These are phyloP conservation scores for Talaromyces ruber DNA, from an alignment of 495 filamentous ascomycete species.

Conservation along the genomic window DNA sequence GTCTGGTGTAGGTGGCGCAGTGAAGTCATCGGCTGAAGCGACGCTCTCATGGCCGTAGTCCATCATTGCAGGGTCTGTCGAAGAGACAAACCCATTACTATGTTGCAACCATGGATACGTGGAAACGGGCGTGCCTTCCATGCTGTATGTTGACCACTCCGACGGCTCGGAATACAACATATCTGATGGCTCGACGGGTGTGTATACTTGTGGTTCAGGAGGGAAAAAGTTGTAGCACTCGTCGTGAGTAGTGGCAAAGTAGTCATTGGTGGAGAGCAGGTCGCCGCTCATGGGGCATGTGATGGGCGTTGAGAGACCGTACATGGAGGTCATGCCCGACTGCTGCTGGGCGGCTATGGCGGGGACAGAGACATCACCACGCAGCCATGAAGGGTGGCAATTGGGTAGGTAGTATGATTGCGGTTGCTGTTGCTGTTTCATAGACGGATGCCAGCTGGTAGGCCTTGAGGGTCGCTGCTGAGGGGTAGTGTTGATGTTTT, in stretches of 20 bases:
- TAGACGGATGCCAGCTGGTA: constrained; percentile 62
- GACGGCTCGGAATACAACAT: background rate
- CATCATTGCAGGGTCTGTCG: constrained; percentile 8
- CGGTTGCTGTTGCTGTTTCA: constrained; percentile 7
- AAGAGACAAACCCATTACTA: background rate
- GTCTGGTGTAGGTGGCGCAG: constrained; percentile 54
- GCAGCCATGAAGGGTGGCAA: constrained; percentile 6
- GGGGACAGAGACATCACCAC: background rate
- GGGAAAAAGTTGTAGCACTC: background rate
- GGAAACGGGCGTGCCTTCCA: background rate
- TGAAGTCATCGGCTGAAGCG: constrained; percentile 28
- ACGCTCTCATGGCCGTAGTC: constrained; percentile 31
- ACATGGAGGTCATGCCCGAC: constrained; percentile 1
- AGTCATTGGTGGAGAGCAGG: constrained; percentile 2
- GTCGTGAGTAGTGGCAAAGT: background rate
- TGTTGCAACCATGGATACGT: constrained; percentile 3
- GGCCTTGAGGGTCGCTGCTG: constrained; percentile 40
- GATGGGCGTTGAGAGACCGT: constrained; percentile 6
- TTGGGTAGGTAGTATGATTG: constrained; percentile 1
- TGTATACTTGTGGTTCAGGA: background rate
- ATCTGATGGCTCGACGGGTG: background rate
- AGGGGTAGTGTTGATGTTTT: constrained; percentile 23
- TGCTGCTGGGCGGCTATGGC: background rate
- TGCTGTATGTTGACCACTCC: background rate
- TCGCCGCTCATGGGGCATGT: constrained; percentile 6